Percentiles rank a stretch among this genome's conserved stretches.
Evolutionary conservation across 2,329 filamentous ascomycete genomes (phyloP).

Genomic region (Leptographium flavum): DNA sequence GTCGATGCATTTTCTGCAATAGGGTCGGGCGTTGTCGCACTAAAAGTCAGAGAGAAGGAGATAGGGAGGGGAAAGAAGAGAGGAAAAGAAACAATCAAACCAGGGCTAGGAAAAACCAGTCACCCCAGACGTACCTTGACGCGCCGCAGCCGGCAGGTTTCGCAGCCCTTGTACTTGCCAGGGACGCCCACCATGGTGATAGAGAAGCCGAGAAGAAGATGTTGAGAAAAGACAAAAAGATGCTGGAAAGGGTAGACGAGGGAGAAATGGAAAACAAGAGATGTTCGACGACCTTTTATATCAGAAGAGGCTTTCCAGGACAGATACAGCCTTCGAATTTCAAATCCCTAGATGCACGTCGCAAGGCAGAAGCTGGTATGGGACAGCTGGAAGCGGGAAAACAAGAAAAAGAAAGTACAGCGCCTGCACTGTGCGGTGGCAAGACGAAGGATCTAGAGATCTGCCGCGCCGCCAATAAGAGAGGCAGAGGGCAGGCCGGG

Average conservation of each 20-base stretch:
- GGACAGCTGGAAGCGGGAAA: too few relatives aligned
- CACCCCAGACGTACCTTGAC: conserved; percentile 34
- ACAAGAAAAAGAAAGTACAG: neutral
- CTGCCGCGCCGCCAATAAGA: neutral
- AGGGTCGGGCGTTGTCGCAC: conserved; percentile 48
- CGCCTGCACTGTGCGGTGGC: neutral
- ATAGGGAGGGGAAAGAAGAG: conserved; percentile 2
- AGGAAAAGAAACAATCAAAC: neutral
- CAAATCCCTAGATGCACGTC: too few relatives aligned
- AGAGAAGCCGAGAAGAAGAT: neutral
- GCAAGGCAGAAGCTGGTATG: too few relatives aligned
- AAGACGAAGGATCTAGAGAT: neutral
- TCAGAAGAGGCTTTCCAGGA: too few relatives aligned
- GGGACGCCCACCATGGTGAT: conserved; percentile 46
- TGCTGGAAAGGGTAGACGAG: neutral
- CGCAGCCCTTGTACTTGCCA: conserved; percentile 50
- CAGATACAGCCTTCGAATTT: too few relatives aligned
- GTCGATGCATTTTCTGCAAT: conserved; percentile 45
- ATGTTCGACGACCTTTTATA: too few relatives aligned
- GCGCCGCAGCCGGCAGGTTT: conserved; percentile 43
- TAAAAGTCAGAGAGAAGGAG: conserved; percentile 17
- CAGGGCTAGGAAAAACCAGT: too few relatives aligned
- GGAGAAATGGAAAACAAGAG: too few relatives aligned
- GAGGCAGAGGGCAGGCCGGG: neutral
- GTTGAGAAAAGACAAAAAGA: neutral